Conservation (phyloP, 768 basidiomycete species). For the Amanita subjunquillea region DNA sequence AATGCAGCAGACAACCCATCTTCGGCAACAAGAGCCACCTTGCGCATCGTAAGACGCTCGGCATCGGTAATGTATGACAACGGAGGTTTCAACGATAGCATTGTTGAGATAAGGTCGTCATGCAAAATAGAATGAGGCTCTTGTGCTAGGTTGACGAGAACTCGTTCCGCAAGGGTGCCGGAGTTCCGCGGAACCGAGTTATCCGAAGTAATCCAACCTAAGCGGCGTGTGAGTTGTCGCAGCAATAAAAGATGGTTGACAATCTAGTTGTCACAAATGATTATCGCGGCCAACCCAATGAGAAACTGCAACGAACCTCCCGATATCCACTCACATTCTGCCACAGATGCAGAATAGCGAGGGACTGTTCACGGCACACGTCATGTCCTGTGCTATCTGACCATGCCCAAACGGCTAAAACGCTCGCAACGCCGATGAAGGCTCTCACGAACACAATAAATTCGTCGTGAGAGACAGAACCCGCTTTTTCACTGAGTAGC, state of each 20-base stretch:
- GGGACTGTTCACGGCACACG: conserved; percentile 49
- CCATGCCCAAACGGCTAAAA: conserved; percentile 70
- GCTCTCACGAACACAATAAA: conserved; percentile 59
- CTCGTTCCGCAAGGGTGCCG: conserved; percentile 58
- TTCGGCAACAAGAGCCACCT: conserved; percentile 57
- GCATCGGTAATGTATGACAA: conserved; percentile 52
- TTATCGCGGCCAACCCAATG: neutral
- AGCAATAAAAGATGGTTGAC: conserved; percentile 64
- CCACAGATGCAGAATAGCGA: conserved; percentile 58
- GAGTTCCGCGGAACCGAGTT: conserved; percentile 52
- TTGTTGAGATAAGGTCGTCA: conserved; percentile 45
- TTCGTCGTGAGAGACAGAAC: conserved; percentile 34
- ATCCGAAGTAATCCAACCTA: conserved; percentile 63
- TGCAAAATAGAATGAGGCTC: conserved; percentile 52
- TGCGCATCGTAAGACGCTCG: conserved; percentile 47
- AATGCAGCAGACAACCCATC: conserved; percentile 56
- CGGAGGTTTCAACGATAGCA: conserved; percentile 48
- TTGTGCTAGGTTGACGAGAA: conserved; percentile 49
- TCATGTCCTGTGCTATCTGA: conserved; percentile 66
- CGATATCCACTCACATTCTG: conserved; percentile 61
- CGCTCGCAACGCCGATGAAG: conserved; percentile 54
- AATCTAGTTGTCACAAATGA: conserved; percentile 32
- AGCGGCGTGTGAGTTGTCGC: conserved; percentile 60
- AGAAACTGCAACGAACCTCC: conserved; percentile 34
- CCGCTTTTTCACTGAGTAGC: conserved; percentile 21